These are phyloP conservation scores for Lactarius quietus DNA, from an alignment of 768 basidiomycete genomes.

Conservation along the genomic window DNA sequence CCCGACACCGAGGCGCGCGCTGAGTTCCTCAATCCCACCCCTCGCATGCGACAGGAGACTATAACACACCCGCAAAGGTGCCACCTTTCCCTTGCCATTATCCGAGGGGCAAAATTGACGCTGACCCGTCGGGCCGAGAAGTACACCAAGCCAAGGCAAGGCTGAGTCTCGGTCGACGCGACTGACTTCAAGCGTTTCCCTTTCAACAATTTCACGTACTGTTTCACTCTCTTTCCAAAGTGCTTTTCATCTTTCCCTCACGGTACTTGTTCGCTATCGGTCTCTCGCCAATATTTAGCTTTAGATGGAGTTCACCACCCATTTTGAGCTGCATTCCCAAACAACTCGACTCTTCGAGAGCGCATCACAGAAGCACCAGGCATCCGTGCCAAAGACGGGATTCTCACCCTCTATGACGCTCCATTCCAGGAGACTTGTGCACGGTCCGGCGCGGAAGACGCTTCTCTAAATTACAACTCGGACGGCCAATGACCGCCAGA, in stretches of 20 bases:
- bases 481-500: slow-evolving; percentile 24
- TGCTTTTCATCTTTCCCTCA: slow-evolving; percentile 82
- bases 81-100: slow-evolving; percentile 59
- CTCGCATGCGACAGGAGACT: slow-evolving; percentile 51
- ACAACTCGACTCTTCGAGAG: slow-evolving; percentile 81
- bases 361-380: slow-evolving; percentile 59
- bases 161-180: slow-evolving; percentile 52
- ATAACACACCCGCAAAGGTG: slow-evolving; percentile 62
- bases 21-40: slow-evolving; percentile 61
- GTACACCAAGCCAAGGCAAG: slow-evolving; percentile 50
- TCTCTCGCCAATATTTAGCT: slow-evolving; percentile 80
- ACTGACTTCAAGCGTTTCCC: slow-evolving; percentile 76
- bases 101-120: slow-evolving; percentile 62
- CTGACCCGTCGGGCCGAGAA: slow-evolving; percentile 57
- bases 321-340: slow-evolving; percentile 83
- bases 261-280: slow-evolving; percentile 82
- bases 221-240: slow-evolving; percentile 79
- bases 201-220: slow-evolving; percentile 80
- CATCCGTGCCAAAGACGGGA: slow-evolving; percentile 60
- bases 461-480: slow-evolving; percentile 49
- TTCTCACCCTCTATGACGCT: slow-evolving; percentile 78
- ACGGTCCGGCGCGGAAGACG: slow-evolving; percentile 64
- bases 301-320: slow-evolving; percentile 85
- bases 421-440: slow-evolving; percentile 79
- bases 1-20: slow-evolving; percentile 51